A percentile compares a stretch with the other conserved stretches of the same genome.
Evolutionary conservation across 306 rosid species (phyloP).

Genomic region (Quercus glauca): DNA sequence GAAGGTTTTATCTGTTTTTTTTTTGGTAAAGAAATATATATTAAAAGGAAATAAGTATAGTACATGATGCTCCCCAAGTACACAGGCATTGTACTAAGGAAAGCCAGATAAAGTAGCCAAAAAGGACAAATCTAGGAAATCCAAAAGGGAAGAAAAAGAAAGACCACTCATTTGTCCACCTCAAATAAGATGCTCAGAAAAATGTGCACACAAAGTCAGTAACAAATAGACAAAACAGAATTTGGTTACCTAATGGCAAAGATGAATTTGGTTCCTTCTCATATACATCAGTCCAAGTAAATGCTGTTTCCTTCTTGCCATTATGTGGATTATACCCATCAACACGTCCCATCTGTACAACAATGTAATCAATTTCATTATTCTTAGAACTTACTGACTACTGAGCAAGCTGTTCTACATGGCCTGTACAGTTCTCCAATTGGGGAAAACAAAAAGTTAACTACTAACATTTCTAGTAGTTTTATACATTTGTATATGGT

Average conservation of each 20-base stretch:
- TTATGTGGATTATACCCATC: conserved; percentile 70
- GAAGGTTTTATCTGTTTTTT: neutral
- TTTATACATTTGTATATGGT: neutral
- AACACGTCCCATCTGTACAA: conserved; percentile 86
- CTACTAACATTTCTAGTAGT: neutral
- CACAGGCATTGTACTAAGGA: no score
- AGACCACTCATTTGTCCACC: neutral
- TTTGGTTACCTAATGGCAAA: conserved; percentile 44
- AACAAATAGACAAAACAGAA: neutral
- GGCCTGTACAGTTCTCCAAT: no score
- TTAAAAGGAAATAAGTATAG: no score
- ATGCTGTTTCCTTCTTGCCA: conserved; percentile 62
- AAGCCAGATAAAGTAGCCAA: no score
- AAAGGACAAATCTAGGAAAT: no score
- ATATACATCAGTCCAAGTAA: conserved; percentile 71
- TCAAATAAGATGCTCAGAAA: neutral
- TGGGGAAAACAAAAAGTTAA: neutral
- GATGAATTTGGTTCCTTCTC: conserved; percentile 46
- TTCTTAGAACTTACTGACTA: conserved; percentile 2
- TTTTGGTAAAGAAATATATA: no score
- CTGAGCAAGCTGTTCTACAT: neutral
- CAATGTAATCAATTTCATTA: conserved; percentile 16
- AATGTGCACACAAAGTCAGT: neutral
- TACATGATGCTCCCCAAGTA: no score
- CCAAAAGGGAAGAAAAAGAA: no score